Conservation (phyloP, 192 early-diverging fungal species). For the Linnemannia elongata region DNA sequence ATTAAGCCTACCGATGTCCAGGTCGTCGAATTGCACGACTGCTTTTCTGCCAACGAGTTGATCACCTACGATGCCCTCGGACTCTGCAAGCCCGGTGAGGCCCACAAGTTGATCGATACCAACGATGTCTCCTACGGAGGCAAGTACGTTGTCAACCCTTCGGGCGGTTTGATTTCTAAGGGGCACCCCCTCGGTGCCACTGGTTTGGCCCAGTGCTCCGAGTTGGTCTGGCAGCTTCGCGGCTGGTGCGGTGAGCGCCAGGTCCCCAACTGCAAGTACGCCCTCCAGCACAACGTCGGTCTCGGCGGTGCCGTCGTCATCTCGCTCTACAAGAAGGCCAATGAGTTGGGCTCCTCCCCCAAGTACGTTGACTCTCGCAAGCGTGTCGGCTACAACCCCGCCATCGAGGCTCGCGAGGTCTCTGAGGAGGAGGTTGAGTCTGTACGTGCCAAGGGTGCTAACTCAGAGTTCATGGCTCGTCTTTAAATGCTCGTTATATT, state of each 20-base stretch:
- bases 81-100: constrained; percentile 74
- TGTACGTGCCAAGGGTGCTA: constrained; percentile 59
- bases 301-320: constrained; percentile 82
- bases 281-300: constrained; percentile 82
- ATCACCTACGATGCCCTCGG: constrained; percentile 83
- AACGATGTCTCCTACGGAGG: constrained; percentile 72
- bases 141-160: constrained; percentile 79
- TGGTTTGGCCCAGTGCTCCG: constrained; percentile 81
- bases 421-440: constrained; percentile 68
- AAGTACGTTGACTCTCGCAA: constrained; percentile 54
- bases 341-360: constrained; percentile 39
- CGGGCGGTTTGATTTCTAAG: constrained; percentile 82
- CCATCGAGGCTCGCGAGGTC: constrained; percentile 71
- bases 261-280: constrained; percentile 72
- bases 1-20: constrained; percentile 72
- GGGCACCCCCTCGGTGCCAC: constrained; percentile 85
- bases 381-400: constrained; percentile 70
- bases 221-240: constrained; percentile 72
- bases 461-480: constrained; percentile 57
- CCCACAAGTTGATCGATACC: constrained; percentile 69
- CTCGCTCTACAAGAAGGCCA: constrained; percentile 68
- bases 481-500: constrained; percentile 26
- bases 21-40: constrained; percentile 83
- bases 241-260: constrained; percentile 78
- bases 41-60: constrained; percentile 82